phyloP scores from a whole-genome alignment of 495 filamentous ascomycete species.

The Geoglossum glabrum region DNA sequence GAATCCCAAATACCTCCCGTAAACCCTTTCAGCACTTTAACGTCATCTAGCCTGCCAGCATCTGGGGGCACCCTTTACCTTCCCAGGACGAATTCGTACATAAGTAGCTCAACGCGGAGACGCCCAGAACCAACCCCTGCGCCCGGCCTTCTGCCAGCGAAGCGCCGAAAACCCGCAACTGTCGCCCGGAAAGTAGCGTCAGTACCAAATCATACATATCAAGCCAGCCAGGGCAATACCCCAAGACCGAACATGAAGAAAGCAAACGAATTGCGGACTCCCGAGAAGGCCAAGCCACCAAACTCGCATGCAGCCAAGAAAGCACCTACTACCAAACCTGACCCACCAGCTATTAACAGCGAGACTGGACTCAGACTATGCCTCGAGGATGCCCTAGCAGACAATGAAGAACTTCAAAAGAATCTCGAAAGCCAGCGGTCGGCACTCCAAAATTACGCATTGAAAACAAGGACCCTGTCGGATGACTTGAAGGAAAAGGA shows the following conservation, averaged over 20 bases:
- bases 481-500: background rate
- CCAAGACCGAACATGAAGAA: background rate
- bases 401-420: background rate
- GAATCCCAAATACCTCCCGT: background rate
- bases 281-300: background rate
- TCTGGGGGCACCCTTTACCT: background rate
- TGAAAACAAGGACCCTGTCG: background rate
- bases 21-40: background rate
- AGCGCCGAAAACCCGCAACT: background rate
- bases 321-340: background rate
- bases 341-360: background rate
- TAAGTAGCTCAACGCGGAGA: background rate
- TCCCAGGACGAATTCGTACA: background rate
- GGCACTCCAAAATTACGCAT: background rate
- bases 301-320: background rate
- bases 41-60: background rate
- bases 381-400: background rate
- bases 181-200: background rate
- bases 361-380: background rate
- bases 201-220: background rate
- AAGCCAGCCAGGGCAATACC: background rate
- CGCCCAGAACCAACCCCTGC: background rate
- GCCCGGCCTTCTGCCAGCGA: background rate
- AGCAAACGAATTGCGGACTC: background rate
- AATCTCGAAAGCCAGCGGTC: background rate